Conservation (phyloP, 345 rosid genomes). For the Brassica juncea region DNA sequence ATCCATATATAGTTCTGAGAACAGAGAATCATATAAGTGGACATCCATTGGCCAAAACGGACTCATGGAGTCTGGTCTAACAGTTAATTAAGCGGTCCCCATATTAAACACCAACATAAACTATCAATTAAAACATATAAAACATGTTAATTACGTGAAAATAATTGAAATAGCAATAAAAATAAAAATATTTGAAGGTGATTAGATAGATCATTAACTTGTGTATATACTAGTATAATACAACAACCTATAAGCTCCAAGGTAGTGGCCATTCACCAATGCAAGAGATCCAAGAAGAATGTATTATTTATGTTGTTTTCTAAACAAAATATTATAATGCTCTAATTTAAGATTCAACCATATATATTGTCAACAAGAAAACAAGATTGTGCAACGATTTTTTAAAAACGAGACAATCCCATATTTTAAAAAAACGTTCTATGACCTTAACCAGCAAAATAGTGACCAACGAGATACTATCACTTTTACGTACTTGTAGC, state of each 20-base stretch:
- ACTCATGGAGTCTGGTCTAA: slow-evolving; percentile 32
- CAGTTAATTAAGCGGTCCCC: slow-evolving; percentile 36
- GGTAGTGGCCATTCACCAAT: slow-evolving; percentile 37
- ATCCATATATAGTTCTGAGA: slow-evolving; percentile 28
- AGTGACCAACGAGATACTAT: not conserved
- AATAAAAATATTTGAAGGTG: slow-evolving; percentile 30
- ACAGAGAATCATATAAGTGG: slow-evolving; percentile 43
- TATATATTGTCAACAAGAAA: not conserved
- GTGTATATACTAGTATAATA: slow-evolving; percentile 8
- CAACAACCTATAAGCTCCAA: slow-evolving; percentile 6
- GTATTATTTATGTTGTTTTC: not conserved
- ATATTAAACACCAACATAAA: slow-evolving; percentile 21
- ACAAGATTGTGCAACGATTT: not conserved
- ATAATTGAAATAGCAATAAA: slow-evolving; percentile 4
- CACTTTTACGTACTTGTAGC: not conserved
- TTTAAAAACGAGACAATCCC: not conserved
- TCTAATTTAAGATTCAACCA: not conserved
- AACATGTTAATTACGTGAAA: slow-evolving; percentile 6
- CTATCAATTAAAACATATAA: not conserved
- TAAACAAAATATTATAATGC: not conserved
- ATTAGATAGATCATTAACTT: slow-evolving; percentile 37
- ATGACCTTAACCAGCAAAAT: not conserved
- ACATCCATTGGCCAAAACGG: slow-evolving; percentile 48
- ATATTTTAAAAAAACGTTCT: not conserved
- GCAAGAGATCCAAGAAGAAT: slow-evolving; percentile 22